Conservation (phyloP, 768 basidiomycete species). For the Macrolepiota fuliginosa region DNA sequence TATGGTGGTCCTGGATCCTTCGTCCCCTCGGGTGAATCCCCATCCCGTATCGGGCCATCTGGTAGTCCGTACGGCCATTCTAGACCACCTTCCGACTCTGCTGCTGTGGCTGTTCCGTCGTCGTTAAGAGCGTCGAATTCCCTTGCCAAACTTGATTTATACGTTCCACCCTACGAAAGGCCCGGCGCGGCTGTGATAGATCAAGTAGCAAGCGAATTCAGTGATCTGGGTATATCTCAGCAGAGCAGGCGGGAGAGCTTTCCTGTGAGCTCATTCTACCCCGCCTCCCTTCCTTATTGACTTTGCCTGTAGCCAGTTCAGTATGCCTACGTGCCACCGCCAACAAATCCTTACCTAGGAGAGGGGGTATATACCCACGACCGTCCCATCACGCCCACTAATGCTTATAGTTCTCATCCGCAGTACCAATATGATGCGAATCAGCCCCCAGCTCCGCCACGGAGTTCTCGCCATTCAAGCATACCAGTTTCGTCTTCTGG, state of each 20-base stretch:
- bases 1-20: conserved; percentile 83
- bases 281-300: background rate
- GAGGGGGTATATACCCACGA: conserved; percentile 41
- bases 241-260: conserved; percentile 52
- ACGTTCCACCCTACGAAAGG: conserved; percentile 72
- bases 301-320: conserved; percentile 30
- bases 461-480: conserved; percentile 60
- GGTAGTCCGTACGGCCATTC: conserved; percentile 34
- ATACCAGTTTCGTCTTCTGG: conserved; percentile 67
- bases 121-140: conserved; percentile 63
- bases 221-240: conserved; percentile 53
- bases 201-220: conserved; percentile 59
- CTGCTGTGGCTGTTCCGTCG: conserved; percentile 44
- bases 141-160: conserved; percentile 61
- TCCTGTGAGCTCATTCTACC: conserved; percentile 42
- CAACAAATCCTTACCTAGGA: conserved; percentile 31
- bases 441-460: conserved; percentile 34
- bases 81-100: conserved; percentile 38
- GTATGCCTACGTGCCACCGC: conserved; percentile 31
- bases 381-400: conserved; percentile 31
- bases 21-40: conserved; percentile 45
- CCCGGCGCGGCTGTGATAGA: conserved; percentile 45
- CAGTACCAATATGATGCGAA: conserved; percentile 38
- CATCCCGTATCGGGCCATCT: conserved; percentile 31
- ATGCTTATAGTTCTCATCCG: conserved; percentile 27